Conservation (phyloP, 106 monocot species). For the Phalaenopsis aphrodite region DNA sequence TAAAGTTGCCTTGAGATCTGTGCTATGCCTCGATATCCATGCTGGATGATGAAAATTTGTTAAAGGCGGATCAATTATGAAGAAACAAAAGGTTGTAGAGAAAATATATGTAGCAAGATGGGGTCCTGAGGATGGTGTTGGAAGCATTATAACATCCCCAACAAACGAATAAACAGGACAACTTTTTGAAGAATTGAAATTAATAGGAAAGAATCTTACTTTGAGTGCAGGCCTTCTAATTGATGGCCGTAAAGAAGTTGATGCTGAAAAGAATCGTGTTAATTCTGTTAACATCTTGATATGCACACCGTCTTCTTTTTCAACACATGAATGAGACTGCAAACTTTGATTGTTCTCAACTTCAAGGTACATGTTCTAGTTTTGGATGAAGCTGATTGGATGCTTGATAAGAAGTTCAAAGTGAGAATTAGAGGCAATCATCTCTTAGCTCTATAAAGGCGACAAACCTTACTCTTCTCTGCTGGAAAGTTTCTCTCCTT, state of each 20-base stretch:
- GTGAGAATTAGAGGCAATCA: constrained; percentile 71
- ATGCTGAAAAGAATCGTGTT: constrained; percentile 74
- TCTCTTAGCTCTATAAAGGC: constrained; percentile 66
- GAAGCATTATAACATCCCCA: constrained; percentile 84
- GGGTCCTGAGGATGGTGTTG: constrained; percentile 87
- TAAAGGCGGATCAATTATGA: no score
- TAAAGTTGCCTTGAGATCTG: no score
- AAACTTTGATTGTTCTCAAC: constrained; percentile 93
- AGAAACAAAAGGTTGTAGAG: constrained; percentile 54
- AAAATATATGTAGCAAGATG: constrained; percentile 84
- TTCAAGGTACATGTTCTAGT: constrained; percentile 96
- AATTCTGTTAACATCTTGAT: constrained; percentile 72
- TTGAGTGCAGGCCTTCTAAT: constrained; percentile 81
- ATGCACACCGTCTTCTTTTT: constrained; percentile 89
- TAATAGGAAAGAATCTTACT: constrained; percentile 69
- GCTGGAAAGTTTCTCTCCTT: constrained; percentile 11
- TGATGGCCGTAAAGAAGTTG: constrained; percentile 89
- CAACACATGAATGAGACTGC: constrained; percentile 96
- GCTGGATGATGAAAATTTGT: no score
- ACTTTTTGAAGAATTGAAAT: constrained; percentile 76
- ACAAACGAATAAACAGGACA: constrained; percentile 89
- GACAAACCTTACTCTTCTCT: constrained; percentile 91
- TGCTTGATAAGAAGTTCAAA: constrained; percentile 84
- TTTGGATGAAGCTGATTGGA: constrained; percentile 97
- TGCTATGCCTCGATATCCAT: no score